Base-by-base conservation (phyloP, 1,284 basidiomycete species). In the Naganishia liquefaciens region DNA sequence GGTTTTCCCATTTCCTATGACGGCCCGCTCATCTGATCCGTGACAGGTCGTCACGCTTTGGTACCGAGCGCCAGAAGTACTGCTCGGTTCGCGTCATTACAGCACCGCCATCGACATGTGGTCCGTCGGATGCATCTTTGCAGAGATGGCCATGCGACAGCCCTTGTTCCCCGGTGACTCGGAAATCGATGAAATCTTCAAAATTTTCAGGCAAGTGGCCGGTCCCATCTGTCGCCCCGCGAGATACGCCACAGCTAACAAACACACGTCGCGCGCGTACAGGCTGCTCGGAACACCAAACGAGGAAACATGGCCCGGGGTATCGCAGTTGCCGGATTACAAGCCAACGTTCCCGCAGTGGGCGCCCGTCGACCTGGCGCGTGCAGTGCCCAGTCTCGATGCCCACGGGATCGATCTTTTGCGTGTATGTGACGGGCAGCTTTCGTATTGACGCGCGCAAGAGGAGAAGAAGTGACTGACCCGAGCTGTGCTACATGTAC, bases 131-230 rank as follows among this genome's bases (percentile, higher is more conserved):
- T 99, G 96, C 76, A 99, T 99, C 75, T 96, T 99, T 78, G 95
- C 95, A 19, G 93, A 97, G 81, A 93, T 95, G 91, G 77, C 76
- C 2, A 78, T 77, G 75, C 70, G 93, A 27, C 85, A 87, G 70
- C 94, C 95, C 1, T 83, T 98, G 27, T 98, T 98, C 85, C 93
- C 95, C 15, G 95, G 96, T 10, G 95, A 99, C 80, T 97, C 93
- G 30, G 95, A 99, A 80, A 99, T 99, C 73, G 95, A 99, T 81
- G 94, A 99, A 81, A 99, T 99, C 72, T 99, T 98, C 86, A 91
- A 93, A 80, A 99, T 98, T 75, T 99, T 99, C 85, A 86, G 90
- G 91, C 91, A 68, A 64, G 83, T 72, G 7, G 11, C 15, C n/a
- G 17, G 27, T 49, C 25, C 25, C 7, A 21, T 1, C 30, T 9